Evolutionary conservation across 2,329 filamentous ascomycete species (phyloP), one percentile per base, ranked within the genome.

Genomic region (Cercospora zeina): DNA sequence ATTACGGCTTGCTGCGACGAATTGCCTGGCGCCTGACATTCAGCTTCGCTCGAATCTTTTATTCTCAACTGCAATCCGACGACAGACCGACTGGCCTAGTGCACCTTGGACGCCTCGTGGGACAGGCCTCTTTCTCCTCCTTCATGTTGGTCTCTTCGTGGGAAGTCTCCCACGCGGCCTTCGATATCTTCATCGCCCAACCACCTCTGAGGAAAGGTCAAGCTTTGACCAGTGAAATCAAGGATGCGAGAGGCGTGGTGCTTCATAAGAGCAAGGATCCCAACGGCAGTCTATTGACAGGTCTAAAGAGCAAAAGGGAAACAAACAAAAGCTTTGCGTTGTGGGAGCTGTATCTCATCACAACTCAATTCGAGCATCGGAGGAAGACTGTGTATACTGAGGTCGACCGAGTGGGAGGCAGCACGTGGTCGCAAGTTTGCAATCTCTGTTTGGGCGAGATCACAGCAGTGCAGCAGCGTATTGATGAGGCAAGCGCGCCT

Each of bases 321-420:
- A 81, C 90, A 9, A 86, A 90, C 63, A 87, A 90, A 83, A 84
- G 86, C 0, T 96, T 96, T 74, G 93, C 93, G 14, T 89, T 96
- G 76, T 96, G 93, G 93, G 93, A 97, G 73, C 80, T 97, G 30
- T 86, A 87, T 31, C 82, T 90, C 60, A 96, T 97, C 68, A 87
- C 90, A 37, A 84, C 89, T 61, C 83, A 86, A 58, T 93, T 89
- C 65, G 82, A 87, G 14, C 82, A 86, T n/a, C 87, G 92, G 34
- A 85, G 93, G 57, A 90, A 89, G 74, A 85, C 86, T 19, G 91
- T 97, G 59, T 97, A 90, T 76, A 86, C 87, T 62, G 93, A 97
- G 69, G 90, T 96, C 64, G 91, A 96, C 68, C 89, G 92, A 63
- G 85, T 54, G 42, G 89, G 88, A 49, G 91, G 89, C 0, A 84